Conservation (phyloP, 345 rosid species). For the Carallia pectinifolia region DNA sequence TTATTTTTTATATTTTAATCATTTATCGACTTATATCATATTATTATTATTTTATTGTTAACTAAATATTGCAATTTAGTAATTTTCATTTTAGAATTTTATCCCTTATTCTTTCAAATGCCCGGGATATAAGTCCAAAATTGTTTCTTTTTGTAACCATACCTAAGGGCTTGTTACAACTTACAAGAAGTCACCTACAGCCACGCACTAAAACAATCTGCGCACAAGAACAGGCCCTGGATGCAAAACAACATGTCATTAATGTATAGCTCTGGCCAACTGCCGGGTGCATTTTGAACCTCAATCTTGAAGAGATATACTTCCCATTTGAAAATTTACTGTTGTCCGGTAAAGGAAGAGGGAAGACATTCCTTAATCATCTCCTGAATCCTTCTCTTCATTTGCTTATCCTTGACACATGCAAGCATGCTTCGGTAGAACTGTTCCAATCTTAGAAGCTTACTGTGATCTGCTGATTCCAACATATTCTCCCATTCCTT, state of each 20-base stretch:
- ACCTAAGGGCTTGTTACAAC: too few relatives aligned
- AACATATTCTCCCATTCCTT: slow-evolving; percentile 80
- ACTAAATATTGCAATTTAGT: too few relatives aligned
- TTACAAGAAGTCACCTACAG: too few relatives aligned
- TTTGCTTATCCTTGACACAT: slow-evolving; percentile 75
- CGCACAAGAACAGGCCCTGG: too few relatives aligned
- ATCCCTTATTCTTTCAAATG: too few relatives aligned
- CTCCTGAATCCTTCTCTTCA: slow-evolving; percentile 84
- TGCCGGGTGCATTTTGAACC: background rate
- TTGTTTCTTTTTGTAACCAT: too few relatives aligned
- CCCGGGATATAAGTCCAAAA: too few relatives aligned
- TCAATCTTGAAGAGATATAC: background rate
- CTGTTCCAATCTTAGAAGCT: slow-evolving; percentile 69
- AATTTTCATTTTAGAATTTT: too few relatives aligned
- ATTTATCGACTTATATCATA: too few relatives aligned
- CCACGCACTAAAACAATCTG: too few relatives aligned
- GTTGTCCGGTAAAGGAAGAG: slow-evolving; percentile 22
- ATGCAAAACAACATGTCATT: background rate
- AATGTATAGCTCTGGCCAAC: background rate
- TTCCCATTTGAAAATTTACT: background rate
- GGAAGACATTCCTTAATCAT: slow-evolving; percentile 63
- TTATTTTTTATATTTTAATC: too few relatives aligned
- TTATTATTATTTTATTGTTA: too few relatives aligned
- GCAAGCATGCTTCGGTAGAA: slow-evolving; percentile 71
- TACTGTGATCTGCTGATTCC: slow-evolving; percentile 62